Evolutionary conservation across 352 stramenopile genomes (phyloP), one percentile per base, ranked within the genome.

Genomic region (Phytophthora crassamura): DNA sequence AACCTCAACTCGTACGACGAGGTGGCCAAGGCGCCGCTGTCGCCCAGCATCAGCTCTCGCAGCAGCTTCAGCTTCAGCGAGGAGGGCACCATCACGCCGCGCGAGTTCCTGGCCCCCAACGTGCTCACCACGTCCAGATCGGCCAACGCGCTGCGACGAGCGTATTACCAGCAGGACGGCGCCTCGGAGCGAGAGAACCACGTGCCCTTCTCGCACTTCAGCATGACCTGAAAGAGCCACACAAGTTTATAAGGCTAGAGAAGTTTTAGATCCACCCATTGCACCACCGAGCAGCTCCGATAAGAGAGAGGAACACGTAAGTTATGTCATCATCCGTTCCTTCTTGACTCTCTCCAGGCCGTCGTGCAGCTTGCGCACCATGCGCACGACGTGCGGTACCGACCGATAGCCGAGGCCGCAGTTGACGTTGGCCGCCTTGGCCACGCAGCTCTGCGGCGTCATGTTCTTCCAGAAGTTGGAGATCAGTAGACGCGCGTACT

Each of bases 381-480:
- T 68, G 15, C 84, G 84, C 50, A 88, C 48, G 22, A 89, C 75
- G 51, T 90, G 84, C 6, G 81, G 74, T 22, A 89, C 55, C 0
- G 81, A 90, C 30, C 84, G 79, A 48, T 92, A 92, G 9, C 77
- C 84, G 46, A 92, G 84, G 6, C 84, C 81, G 54, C 81, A 92
- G 67, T 92, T 92, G 50, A 65, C 73, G 8, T 86, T 80, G 12
- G 34, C n/a, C 4, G 62, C 59, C 36, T 88, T 84, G 7, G 62
- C 59, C 1, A 35, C 60, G 40, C 79, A 89, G 22, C 49, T 80
- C 16, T 61, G n/a, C 0, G 79, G 79, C 35, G 84, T 89, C 69
- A 80, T 81, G 11, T 46, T 40, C 8, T 71, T 57, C 83, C 83
- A 92, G 45, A 92, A 92, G 55, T 77, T 77, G 22, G 81, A 78